A percentile compares a stretch with the other conserved stretches of the same genome.
Conservation (phyloP, 1,139 yeast genomes). For the Blastobotrys aristatus region DNA sequence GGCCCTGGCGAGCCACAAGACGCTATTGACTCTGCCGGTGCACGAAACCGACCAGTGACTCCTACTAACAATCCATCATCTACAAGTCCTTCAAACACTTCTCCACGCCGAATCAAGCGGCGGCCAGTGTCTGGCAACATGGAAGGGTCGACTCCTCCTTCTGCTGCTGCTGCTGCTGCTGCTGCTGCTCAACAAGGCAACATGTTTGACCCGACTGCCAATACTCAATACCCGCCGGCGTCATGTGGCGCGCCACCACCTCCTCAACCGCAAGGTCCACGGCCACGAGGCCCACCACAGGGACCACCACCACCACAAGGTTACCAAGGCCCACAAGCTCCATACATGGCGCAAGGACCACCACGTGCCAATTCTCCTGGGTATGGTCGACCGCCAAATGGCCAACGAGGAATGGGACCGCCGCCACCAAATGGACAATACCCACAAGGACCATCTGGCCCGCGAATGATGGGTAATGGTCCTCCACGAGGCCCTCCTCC, state of each 20-base stretch:
- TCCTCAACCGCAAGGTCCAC: slow-evolving; percentile 1
- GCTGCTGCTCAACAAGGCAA: no score
- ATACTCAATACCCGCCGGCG: slow-evolving; percentile 8
- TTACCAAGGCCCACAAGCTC: slow-evolving; percentile 6
- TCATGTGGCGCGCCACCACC: slow-evolving; percentile 5
- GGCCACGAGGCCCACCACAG: not conserved
- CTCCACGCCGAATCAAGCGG: slow-evolving; percentile 4
- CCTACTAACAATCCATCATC: not conserved
- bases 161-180: no score
- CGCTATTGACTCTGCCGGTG: slow-evolving; percentile 19
- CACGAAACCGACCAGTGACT: slow-evolving; percentile 14
- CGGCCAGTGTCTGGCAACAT: slow-evolving; percentile 8
- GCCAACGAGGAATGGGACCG: slow-evolving; percentile 1
- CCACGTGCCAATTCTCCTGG: not conserved
- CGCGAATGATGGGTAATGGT: not conserved
- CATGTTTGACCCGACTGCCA: slow-evolving; percentile 26
- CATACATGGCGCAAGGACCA: slow-evolving; percentile 9
- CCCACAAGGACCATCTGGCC: not conserved
- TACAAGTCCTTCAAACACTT: not conserved
- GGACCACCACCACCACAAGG: not conserved
- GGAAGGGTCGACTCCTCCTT: not conserved
- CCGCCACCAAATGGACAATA: slow-evolving; percentile 7
- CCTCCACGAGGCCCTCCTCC: slow-evolving; percentile 1
- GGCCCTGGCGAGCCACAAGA: slow-evolving; percentile 24
- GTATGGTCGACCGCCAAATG: not conserved